Evolutionary conservation across 73 alveolate species (phyloP).

Genomic region (Blepharisma stoltei): DNA sequence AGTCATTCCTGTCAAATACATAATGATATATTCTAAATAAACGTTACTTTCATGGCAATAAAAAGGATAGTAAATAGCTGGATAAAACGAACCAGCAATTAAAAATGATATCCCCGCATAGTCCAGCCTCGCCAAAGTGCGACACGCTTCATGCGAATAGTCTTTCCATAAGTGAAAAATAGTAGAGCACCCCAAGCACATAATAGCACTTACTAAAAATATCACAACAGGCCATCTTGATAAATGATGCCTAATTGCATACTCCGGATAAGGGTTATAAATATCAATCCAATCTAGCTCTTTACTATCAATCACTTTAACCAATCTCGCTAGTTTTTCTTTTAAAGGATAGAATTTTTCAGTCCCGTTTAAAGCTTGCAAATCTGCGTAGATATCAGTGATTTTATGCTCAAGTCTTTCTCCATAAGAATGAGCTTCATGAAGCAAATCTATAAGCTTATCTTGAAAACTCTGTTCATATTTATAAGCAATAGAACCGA

Average conservation of each 20-base stretch:
- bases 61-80: constrained; percentile 85
- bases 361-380: not conserved
- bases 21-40: constrained; percentile 21
- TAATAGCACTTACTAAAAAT: constrained; percentile 72
- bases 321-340: not conserved
- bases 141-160: constrained; percentile 50
- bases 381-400: not conserved
- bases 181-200: constrained; percentile 77
- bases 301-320: constrained; percentile 40
- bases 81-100: constrained; percentile 88
- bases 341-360: not conserved
- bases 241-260: constrained; percentile 67
- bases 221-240: constrained; percentile 84
- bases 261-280: constrained; percentile 32
- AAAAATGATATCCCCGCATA: constrained; percentile 92
- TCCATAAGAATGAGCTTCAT: not conserved
- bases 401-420: not conserved
- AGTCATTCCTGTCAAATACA: constrained; percentile 48
- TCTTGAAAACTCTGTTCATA: not conserved
- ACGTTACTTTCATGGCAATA: constrained; percentile 53
- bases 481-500: not conserved
- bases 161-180: constrained; percentile 73
- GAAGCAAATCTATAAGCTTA: not conserved
- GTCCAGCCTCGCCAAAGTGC: constrained; percentile 78
- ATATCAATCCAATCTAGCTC: constrained; percentile 55